Conservation (phyloP, 495 filamentous ascomycete genomes). For the Neurospora sublineolata region DNA sequence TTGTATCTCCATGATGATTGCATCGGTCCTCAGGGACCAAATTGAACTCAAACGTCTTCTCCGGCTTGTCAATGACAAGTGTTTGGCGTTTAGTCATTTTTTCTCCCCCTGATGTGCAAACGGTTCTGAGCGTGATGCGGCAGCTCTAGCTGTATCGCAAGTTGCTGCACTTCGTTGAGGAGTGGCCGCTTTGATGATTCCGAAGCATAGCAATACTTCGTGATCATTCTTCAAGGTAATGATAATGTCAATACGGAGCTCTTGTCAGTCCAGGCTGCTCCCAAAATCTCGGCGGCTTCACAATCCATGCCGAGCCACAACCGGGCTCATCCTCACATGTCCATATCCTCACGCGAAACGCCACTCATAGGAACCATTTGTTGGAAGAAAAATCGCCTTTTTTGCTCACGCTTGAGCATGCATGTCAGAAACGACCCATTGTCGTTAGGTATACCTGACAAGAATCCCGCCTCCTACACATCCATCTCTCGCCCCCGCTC, state of each 20-base stretch:
- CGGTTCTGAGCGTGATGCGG: neutral
- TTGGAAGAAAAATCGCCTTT: neutral
- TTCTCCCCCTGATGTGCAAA: neutral
- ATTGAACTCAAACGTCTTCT: neutral
- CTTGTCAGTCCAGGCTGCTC: neutral
- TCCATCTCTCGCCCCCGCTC: neutral
- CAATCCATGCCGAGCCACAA: neutral
- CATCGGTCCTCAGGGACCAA: neutral
- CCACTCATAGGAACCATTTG: neutral
- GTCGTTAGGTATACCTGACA: constrained; percentile 1
- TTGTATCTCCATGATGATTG: neutral
- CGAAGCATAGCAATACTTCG: neutral
- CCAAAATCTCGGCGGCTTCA: neutral
- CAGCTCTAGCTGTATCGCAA: neutral
- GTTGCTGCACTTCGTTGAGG: neutral
- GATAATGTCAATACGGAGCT: neutral
- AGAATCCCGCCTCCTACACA: neutral
- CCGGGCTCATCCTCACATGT: neutral
- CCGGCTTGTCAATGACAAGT: neutral
- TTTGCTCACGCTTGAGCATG: neutral
- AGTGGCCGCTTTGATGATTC: neutral
- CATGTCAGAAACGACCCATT: neutral
- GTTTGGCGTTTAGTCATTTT: neutral
- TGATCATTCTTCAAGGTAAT: neutral
- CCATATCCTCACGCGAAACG: neutral